A percentile compares a stretch with the other conserved stretches of the same genome.
phyloP scores from a whole-genome alignment of 1,284 basidiomycete species.

The Pterulicium gracile region DNA sequence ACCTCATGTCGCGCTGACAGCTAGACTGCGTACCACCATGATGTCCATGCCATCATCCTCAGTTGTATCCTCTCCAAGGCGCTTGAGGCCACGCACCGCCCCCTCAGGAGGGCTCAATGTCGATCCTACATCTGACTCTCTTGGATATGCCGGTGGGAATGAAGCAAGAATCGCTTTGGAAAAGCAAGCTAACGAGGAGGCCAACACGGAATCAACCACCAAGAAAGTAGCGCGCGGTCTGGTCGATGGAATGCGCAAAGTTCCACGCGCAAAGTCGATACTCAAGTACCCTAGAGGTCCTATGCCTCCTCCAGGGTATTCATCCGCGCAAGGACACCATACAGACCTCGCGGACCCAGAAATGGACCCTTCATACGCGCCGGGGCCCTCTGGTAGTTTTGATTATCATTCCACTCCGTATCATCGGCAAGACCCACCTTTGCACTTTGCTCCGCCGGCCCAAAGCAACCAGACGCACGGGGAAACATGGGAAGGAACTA shows the following conservation, averaged over 20 bases:
- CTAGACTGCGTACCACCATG: too few species aligned
- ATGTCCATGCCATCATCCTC: not conserved
- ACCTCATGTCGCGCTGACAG: too few species aligned
- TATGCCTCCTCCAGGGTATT: not conserved
- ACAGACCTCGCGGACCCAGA: not conserved
- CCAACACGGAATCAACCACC: not conserved
- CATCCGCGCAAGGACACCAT: not conserved
- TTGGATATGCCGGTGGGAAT: not conserved
- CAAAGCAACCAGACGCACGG: not conserved
- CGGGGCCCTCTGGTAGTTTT: too few species aligned
- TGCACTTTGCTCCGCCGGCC: not conserved
- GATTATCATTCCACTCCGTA: too few species aligned
- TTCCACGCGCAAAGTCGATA: not conserved
- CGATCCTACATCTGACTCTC: not conserved
- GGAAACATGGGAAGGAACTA: not conserved
- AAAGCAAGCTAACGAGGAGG: not conserved
- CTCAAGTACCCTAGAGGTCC: conserved; percentile 1
- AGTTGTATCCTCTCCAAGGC: not conserved
- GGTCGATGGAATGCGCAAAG: not conserved
- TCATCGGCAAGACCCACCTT: not conserved
- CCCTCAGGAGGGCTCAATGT: not conserved
- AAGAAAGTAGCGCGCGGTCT: conserved; percentile 1
- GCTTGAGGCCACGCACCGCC: not conserved
- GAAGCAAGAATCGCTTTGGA: not conserved
- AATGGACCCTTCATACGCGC: too few species aligned